Evolutionary conservation across 73 alveolate genomes (phyloP).

Genomic region (Tetrahymena borealis): DNA sequence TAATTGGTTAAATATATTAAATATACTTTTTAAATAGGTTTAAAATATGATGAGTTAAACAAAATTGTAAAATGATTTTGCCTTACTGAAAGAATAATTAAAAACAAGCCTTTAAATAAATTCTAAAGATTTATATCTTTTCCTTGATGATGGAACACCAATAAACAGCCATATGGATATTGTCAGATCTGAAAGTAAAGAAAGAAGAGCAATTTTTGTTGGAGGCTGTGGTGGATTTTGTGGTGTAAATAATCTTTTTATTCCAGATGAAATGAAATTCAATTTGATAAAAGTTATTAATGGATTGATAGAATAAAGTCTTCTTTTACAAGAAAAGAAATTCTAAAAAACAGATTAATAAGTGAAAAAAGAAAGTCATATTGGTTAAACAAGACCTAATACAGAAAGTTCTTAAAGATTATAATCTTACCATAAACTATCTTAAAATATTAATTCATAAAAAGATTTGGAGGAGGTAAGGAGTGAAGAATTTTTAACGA

Average conservation of each 20-base stretch:
- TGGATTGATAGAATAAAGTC: not conserved
- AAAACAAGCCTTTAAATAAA: not conserved
- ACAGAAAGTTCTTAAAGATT: not conserved
- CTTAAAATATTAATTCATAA: not conserved
- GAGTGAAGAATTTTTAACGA: not conserved
- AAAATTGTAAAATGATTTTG: not conserved
- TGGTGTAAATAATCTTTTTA: not conserved
- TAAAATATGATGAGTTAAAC: not conserved
- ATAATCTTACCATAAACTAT: not conserved
- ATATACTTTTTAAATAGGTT: not conserved
- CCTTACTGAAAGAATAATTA: not conserved
- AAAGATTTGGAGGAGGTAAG: not conserved
- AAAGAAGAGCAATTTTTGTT: not conserved
- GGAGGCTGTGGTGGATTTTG: conserved; percentile 1
- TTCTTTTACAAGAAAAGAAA: not conserved
- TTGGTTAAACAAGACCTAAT: not conserved
- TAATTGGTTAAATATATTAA: not conserved
- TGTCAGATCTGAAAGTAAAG: not conserved
- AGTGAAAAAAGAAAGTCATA: not conserved
- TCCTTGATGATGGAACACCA: not conserved
- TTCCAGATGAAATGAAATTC: not conserved
- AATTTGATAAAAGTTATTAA: not conserved
- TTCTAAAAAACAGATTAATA: not conserved
- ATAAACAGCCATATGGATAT: not conserved
- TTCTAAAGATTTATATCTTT: not conserved